Conservation (phyloP, 2,329 filamentous ascomycete genomes). For the Cytospora mali region DNA sequence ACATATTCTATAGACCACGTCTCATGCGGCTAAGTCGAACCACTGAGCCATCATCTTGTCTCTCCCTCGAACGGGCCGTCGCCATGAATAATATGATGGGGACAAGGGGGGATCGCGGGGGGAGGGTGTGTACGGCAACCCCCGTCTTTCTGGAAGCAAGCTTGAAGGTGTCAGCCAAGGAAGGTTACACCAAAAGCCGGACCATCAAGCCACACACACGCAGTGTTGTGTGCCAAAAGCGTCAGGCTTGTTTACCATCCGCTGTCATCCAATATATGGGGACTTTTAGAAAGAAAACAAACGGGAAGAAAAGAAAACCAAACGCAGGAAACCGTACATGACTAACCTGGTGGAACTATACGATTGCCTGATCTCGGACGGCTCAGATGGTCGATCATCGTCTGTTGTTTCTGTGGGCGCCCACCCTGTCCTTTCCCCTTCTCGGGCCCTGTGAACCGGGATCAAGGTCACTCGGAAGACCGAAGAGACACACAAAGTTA, state of each 20-base stretch:
- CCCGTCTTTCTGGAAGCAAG: not conserved
- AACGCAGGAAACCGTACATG: not conserved
- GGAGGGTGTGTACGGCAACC: too few species aligned
- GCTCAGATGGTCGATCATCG: not conserved
- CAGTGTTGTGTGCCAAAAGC: too few species aligned
- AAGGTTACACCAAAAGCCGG: not conserved
- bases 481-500: too few species aligned
- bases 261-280: not conserved
- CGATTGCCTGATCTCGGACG: not conserved
- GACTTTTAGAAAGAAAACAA: too few species aligned
- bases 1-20: not conserved
- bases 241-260: not conserved
- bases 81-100: not conserved
- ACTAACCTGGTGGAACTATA: not conserved
- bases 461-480: too few species aligned
- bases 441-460: not conserved
- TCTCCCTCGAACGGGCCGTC: not conserved
- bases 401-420: not conserved
- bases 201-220: not conserved
- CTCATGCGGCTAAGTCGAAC: not conserved
- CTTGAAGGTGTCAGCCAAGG: not conserved
- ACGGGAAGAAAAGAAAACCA: too few species aligned
- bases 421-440: not conserved
- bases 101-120: too few species aligned
- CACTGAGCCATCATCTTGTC: not conserved